Base-by-base conservation (phyloP, 176 grass and related monocot genomes). In the Oryza meridionalis region DNA sequence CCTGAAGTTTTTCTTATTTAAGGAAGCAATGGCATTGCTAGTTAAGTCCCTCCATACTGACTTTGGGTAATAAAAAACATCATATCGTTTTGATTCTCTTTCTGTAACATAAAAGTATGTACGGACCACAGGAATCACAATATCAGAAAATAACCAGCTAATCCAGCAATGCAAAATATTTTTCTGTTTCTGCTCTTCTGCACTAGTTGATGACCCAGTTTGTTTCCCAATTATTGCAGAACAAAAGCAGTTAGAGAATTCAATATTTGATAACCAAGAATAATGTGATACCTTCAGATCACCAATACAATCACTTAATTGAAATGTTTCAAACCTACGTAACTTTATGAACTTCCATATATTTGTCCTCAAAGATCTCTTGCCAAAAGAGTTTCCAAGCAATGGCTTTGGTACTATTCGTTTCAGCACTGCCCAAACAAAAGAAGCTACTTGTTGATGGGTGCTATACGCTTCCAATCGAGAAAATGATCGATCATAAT, bases 11-110 rank as follows among this genome's bases (percentile, higher is more conserved):
- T 88, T 55, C 14, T 6, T 58, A 46, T 83, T 88, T 86, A 98
- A 86, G 50, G 74, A 84, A 91, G 76, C 76, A 88, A 91, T 87
- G 62, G 88, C 76, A 73, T 42, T 79, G 55, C 77, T 76, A 80
- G 85, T 84, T 72, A 91, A 85, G 73, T 78, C 80, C 62, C 38
- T 89, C 96, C 96, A 98, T 47, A 98, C 76, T 76, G 76, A 55
- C 81, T 95, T 98, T 26, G 86, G 84, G 82, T 98, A 98, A 93
- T 98, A 95, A 71, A 95, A 98, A 83, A 90, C 83, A 67, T 98
- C 91, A 82, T 95, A 68, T 82, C 93, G 87, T 42, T 73, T 92
- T 29, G 90, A 91, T 64, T 98, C 89, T 74, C 89, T 93, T 85
- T 93, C 96, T 72, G 96, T 98, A 66, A 90, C 90, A 83, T 95